phyloP scores from a whole-genome alignment of 2,329 filamentous ascomycete species.

The Fusarium chuoi region DNA sequence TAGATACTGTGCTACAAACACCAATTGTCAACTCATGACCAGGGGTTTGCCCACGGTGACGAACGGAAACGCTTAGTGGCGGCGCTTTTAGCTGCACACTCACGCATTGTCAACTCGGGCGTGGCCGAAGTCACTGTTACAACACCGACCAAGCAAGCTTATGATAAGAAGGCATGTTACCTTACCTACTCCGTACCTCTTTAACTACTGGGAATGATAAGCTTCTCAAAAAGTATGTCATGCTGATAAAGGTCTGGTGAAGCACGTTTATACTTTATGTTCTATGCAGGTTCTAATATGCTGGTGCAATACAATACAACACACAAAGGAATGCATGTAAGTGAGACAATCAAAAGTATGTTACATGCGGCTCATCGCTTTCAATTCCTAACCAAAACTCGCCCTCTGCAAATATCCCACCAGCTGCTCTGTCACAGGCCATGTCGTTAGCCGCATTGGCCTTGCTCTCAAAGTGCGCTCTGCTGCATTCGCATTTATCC shows the following conservation, averaged over 20 bases:
- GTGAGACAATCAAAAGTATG: slow-evolving; percentile 1
- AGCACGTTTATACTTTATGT: slow-evolving; percentile 10
- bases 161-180: background rate
- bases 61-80: slow-evolving; percentile 24
- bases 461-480: slow-evolving; percentile 10
- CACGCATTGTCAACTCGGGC: background rate
- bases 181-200: background rate
- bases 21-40: slow-evolving; percentile 17
- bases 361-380: slow-evolving; percentile 29
- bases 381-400: slow-evolving; percentile 14
- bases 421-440: slow-evolving; percentile 29
- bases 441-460: slow-evolving; percentile 27
- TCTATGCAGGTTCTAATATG: slow-evolving; percentile 4
- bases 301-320: background rate
- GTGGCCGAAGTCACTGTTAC: slow-evolving; percentile 13
- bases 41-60: slow-evolving; percentile 16
- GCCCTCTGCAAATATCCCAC: slow-evolving; percentile 24
- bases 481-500: slow-evolving; percentile 5
- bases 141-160: background rate
- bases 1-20: slow-evolving; percentile 11
- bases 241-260: background rate
- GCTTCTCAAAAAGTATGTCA: background rate
- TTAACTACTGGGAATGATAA: background rate
- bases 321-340: slow-evolving; percentile 1
- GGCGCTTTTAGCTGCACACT: slow-evolving; percentile 21